Base-by-base conservation (phyloP, 2,329 filamentous ascomycete genomes). In the Monascus ruber region DNA sequence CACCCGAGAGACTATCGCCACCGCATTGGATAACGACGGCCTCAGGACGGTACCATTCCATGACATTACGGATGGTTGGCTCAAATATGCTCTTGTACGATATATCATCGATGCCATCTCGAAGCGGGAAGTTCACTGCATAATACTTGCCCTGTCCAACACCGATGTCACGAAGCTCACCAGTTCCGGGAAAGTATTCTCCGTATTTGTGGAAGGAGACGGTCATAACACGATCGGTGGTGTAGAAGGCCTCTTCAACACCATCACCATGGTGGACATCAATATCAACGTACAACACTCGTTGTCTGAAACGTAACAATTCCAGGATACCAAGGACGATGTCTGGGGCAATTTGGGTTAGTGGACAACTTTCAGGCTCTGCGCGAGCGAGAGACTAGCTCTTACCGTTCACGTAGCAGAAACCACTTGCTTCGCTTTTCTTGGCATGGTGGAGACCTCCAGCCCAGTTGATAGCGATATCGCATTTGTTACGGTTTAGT, bases 381-480 rank as follows among this genome's bases (percentile, higher is more conserved):
- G 17, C 17, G 17, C 17, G 17, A 17, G 17, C 3, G 17, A 17
- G 17, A 17, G 17, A 17, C 17, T 17, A 17, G 17, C 17, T 33
- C 51, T 43, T 54, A 65, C 62, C 89, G 62, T 98, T 98, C 67
- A 96, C 89, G 64, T 98, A 98, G 66, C 91, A 98, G 62, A 98
- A 98, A 0, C 91, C 91, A 35, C 85, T 91, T 0, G 91, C 89
- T 65, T 94, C 87, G 41, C 83, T 82, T 60, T 89, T 91, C 63
- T 96, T 95, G 31, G 91, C 91, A 57, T 98, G 91, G 62, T 98
- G 91, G 32, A 98, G 76, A 33, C 91, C 91, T 40, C 91, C 91
- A 25, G 88, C 89, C 91, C 91, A 98, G 52, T 94, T 93, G 40
- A 69, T 58, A 7, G 77, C 76, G 42, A 82, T 73, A 49, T 83